Evolutionary conservation across 2,329 filamentous ascomycete genomes (phyloP).

Genomic region (Cryoendolithus antarcticus): DNA sequence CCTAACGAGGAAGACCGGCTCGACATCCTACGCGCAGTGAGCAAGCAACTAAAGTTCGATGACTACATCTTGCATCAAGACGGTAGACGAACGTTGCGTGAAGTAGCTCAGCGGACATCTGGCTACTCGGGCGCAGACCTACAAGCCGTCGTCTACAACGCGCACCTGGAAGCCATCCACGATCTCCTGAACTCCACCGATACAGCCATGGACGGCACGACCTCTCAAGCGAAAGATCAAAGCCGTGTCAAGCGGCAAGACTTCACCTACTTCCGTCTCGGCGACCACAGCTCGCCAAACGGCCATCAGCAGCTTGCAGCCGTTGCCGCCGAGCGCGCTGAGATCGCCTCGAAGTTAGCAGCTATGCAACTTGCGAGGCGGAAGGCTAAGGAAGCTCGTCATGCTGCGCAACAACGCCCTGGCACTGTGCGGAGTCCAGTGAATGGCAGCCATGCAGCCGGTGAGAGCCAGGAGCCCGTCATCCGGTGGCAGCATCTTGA

Average conservation of each 20-base stretch:
- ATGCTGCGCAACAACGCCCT: conserved; percentile 13
- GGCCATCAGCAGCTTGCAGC: conserved; percentile 26
- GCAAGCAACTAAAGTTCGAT: conserved; percentile 63
- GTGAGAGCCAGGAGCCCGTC: conserved; percentile 56
- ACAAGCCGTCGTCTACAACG: conserved; percentile 90
- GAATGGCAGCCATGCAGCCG: conserved; percentile 5
- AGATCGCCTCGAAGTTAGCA: conserved; percentile 70
- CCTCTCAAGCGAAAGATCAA: conserved; percentile 19
- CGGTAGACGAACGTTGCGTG: conserved; percentile 4
- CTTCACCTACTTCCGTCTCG: conserved; percentile 79
- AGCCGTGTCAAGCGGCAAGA: conserved; percentile 26
- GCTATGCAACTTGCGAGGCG: conserved; percentile 62
- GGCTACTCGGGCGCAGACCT: conserved; percentile 91
- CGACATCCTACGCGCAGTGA: conserved; percentile 80
- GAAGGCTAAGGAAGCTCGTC: conserved; percentile 44
- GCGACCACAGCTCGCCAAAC: conserved; percentile 32
- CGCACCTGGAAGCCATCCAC: conserved; percentile 92
- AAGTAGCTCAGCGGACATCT: conserved; percentile 63
- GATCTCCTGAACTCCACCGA: conserved; percentile 55
- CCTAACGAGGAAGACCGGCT: conserved; percentile 66
- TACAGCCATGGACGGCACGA: conserved; percentile 20
- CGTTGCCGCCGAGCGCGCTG: conserved; percentile 58
- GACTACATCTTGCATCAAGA: conserved; percentile 45
- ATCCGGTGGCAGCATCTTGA: conserved; percentile 76
- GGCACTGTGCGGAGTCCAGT: conserved; percentile 1